These are phyloP conservation scores for Phytophthora europaea DNA, from an alignment of 352 stramenopile species.

Conservation along the genomic window DNA sequence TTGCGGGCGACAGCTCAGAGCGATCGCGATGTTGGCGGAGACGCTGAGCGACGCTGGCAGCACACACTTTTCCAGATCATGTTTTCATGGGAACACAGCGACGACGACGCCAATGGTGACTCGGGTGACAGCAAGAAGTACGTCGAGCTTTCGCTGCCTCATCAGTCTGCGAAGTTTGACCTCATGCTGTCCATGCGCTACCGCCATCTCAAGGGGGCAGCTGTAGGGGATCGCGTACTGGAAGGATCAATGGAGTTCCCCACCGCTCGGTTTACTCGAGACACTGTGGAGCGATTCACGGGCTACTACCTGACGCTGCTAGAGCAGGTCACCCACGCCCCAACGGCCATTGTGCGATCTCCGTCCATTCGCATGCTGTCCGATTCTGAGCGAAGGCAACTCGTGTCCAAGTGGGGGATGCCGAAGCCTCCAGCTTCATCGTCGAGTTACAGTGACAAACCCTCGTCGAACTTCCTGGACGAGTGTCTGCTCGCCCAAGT, in stretches of 20 bases:
- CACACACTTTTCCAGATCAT: conserved; percentile 61
- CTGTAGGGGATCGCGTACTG: conserved; percentile 28
- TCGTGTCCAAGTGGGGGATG: conserved; percentile 44
- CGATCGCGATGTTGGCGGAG: not conserved
- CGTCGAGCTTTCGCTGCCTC: conserved; percentile 41
- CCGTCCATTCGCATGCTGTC: conserved; percentile 49
- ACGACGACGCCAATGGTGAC: not conserved
- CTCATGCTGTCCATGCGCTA: conserved; percentile 73
- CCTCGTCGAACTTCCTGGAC: conserved; percentile 37
- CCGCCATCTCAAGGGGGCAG: conserved; percentile 12
- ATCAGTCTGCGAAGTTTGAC: conserved; percentile 63
- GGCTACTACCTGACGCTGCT: conserved; percentile 53
- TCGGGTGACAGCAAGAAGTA: conserved; percentile 6
- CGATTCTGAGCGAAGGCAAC: conserved; percentile 28
- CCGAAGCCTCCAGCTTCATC: conserved; percentile 6
- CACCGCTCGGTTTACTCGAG: conserved; percentile 39
- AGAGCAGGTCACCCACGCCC: conserved; percentile 37
- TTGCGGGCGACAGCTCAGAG: conserved; percentile 31
- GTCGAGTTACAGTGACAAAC: not conserved
- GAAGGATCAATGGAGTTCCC: conserved; percentile 65
- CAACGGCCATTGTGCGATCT: conserved; percentile 21
- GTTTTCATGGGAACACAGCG: conserved; percentile 59
- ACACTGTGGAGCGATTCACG: conserved; percentile 50
- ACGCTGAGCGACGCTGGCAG: conserved; percentile 26
- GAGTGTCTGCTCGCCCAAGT: conserved; percentile 51